These are phyloP conservation scores for Plectosphaerella sp. DNA, from an alignment of 2,329 filamentous ascomycete species.

Conservation along the genomic window DNA sequence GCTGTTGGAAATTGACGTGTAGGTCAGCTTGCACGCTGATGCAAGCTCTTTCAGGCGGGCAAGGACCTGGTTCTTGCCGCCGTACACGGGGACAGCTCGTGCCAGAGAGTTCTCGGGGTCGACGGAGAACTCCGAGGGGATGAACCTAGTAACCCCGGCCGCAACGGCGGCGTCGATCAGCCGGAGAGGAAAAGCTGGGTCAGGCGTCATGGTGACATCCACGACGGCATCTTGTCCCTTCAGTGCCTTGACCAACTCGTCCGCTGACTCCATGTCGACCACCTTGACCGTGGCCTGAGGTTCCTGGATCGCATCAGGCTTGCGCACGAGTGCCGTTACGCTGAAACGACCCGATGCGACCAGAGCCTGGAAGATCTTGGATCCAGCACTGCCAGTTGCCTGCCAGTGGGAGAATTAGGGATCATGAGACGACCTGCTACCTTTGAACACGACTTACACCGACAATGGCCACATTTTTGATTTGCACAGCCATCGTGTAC, in stretches of 20 bases:
- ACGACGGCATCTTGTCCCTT: slow-evolving; percentile 54
- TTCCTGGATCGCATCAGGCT: slow-evolving; percentile 23
- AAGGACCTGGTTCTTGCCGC: slow-evolving; percentile 11
- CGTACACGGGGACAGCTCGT: slow-evolving; percentile 13
- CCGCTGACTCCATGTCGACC: slow-evolving; percentile 42
- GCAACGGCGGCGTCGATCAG: slow-evolving; percentile 51
- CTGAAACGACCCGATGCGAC: slow-evolving; percentile 28
- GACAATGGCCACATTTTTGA: slow-evolving; percentile 32
- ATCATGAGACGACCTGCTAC: not conserved
- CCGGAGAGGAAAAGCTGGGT: slow-evolving; percentile 37
- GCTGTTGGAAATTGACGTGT: slow-evolving; percentile 21
- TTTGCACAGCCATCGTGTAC: slow-evolving; percentile 6
- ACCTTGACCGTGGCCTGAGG: slow-evolving; percentile 28
- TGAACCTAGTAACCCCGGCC: slow-evolving; percentile 57
- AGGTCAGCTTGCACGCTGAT: slow-evolving; percentile 14
- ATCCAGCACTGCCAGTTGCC: slow-evolving; percentile 28
- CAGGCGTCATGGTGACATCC: slow-evolving; percentile 19
- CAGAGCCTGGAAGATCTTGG: slow-evolving; percentile 22
- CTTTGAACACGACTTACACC: slow-evolving; percentile 20
- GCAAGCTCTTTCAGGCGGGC: slow-evolving; percentile 18
- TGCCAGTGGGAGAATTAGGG: not conserved
- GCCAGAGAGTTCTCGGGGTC: slow-evolving; percentile 21
- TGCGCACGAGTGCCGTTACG: slow-evolving; percentile 51
- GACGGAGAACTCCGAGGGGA: slow-evolving; percentile 54
- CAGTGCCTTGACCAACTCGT: slow-evolving; percentile 46